These are phyloP conservation scores for Crithidia expoeki DNA, from an alignment of 208 protist species.

Conservation along the genomic window DNA sequence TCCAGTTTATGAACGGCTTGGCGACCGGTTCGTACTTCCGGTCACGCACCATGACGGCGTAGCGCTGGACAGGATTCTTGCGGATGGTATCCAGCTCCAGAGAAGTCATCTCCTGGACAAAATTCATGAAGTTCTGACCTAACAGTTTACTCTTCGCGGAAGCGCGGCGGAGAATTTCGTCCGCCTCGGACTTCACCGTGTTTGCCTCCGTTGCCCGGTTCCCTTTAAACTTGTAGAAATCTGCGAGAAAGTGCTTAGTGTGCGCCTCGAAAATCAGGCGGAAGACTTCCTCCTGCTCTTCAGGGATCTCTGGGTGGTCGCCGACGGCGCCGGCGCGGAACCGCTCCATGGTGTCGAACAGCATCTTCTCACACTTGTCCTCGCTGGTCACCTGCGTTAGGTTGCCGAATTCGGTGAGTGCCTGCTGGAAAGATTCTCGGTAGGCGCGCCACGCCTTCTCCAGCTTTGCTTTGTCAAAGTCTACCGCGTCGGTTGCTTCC, in stretches of 20 bases:
- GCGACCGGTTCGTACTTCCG: constrained; percentile 75
- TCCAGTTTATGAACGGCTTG: constrained; percentile 89
- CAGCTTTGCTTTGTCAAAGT: constrained; percentile 80
- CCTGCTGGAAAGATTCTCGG: constrained; percentile 80
- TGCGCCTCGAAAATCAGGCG: constrained; percentile 85
- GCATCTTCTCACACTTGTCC: constrained; percentile 80
- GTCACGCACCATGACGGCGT: constrained; percentile 79
- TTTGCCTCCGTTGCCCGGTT: constrained; percentile 76
- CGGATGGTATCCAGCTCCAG: constrained; percentile 86
- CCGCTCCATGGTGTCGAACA: constrained; percentile 76
- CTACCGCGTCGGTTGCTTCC: constrained; percentile 55
- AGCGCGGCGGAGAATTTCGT: constrained; percentile 78
- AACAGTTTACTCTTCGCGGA: constrained; percentile 87
- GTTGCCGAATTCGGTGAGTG: constrained; percentile 84
- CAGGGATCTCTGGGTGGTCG: constrained; percentile 75
- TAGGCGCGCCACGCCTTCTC: constrained; percentile 84
- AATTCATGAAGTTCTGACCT: constrained; percentile 88
- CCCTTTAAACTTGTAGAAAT: constrained; percentile 88
- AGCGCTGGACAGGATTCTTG: constrained; percentile 87
- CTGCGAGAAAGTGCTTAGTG: constrained; percentile 87
- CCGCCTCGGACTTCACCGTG: constrained; percentile 75
- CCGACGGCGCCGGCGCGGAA: constrained; percentile 78
- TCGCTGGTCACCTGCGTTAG: constrained; percentile 81
- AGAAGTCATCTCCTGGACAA: constrained; percentile 90
- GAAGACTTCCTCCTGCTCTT: constrained; percentile 78